A percentile compares a stretch with the other conserved stretches of the same genome.
These are phyloP conservation scores for Jatropha podagrica DNA, from an alignment of 441 rosid genomes.

Conservation along the genomic window DNA sequence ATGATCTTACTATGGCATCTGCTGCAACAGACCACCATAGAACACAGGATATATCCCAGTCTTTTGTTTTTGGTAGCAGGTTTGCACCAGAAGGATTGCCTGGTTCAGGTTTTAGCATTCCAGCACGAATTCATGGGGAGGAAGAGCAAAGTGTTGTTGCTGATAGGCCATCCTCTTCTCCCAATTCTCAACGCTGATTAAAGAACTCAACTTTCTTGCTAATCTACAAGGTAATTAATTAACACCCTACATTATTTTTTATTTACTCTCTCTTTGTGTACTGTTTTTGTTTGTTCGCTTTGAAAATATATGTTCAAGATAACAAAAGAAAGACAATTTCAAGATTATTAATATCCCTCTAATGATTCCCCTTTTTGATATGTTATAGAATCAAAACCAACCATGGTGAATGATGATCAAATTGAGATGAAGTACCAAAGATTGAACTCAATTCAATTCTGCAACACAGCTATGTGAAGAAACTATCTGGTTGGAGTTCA, in stretches of 20 bases:
- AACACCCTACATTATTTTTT: background rate
- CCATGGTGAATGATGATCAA: background rate
- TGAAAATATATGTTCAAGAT: background rate
- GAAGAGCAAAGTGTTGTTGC: constrained; percentile 61
- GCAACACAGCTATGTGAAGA: background rate
- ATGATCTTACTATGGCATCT: constrained; percentile 49
- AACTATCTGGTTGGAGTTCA: constrained; percentile 15
- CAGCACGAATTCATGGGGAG: constrained; percentile 85
- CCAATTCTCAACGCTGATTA: constrained; percentile 71
- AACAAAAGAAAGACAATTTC: background rate
- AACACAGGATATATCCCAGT: constrained; percentile 43
- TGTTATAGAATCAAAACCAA: background rate
- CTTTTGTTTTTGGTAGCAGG: constrained; percentile 56
- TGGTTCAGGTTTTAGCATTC: constrained; percentile 57
- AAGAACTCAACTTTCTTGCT: background rate
- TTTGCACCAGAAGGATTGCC: constrained; percentile 50
- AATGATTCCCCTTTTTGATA: background rate
- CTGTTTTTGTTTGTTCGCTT: background rate
- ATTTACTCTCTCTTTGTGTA: background rate
- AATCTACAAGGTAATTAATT: constrained; percentile 19
- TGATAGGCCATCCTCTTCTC: constrained; percentile 79
- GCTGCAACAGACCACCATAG: constrained; percentile 33
- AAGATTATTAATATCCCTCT: background rate
- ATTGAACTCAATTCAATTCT: constrained; percentile 4
- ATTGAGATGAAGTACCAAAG: constrained; percentile 19